Evolutionary conservation across 2,329 filamentous ascomycete genomes (phyloP), one percentile per base, ranked within the genome.

Genomic region (Neopestalotiopsis rosae): DNA sequence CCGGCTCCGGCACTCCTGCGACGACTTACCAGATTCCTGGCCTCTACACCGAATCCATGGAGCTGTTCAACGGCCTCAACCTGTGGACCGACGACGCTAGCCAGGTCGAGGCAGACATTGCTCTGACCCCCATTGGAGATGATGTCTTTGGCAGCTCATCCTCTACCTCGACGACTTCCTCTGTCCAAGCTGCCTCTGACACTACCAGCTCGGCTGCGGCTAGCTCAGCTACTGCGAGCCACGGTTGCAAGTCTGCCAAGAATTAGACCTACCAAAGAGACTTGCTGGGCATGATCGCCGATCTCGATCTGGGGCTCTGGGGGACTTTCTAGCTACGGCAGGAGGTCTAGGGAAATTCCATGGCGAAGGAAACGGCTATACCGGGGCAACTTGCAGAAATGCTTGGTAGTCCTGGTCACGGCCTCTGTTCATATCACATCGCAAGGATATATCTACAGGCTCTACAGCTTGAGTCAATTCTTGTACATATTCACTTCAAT

Each of bases 11-110:
- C 52, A 71, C 58, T 2, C 74, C 73, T 12, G 67, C 68, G 20
- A 70, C 72, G 14, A 71, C 69, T 40, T 73, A 74, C 56, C 64
- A 71, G 59, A 71, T 75, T 32, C 73, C 74, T 20, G 74, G 74
- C 20, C 67, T 73, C 4, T 75, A 72, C 65, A 72, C 72, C 5
- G 59, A 62, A 10, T 17, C 30, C 9, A 62, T 62, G 59, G 17
- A 14, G 32, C 34, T 62, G 14, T 62, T 62, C 59, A 62, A 62
- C 32, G 59, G 59, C n/a, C 59, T 62, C 59, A 62, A 62, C 34
- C 59, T 62, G 5, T 42, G 59, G 59, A 20, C n/a, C 30, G 59
- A 62, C 59, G 34, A 24, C 13, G 59, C 59, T 10, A 20, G 14
- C 14, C 14, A 14, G 5, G 40, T 62, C 34, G 17, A 62, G 59